Base-by-base conservation (phyloP, 1,139 yeast species). In the Taphrina populina region DNA sequence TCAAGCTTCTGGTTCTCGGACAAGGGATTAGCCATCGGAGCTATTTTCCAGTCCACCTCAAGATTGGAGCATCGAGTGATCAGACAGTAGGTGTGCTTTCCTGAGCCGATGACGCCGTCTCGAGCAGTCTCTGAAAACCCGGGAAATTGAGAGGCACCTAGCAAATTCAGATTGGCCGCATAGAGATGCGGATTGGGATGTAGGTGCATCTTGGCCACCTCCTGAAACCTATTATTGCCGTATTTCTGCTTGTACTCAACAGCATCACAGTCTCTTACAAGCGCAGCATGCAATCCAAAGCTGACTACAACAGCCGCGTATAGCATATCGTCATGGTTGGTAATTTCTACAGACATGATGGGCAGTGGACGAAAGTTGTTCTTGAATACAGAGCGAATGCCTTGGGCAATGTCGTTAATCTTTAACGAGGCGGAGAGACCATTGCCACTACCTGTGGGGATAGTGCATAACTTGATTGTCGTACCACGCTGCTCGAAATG, bases 301-400 rank as follows among this genome's bases (percentile, higher is more conserved):
- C 54, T 49, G 37, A 49, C 46, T 11, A 49, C 54, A 1, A 49
- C 54, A 17, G 54, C 39, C 2, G 54, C 54, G 15, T 49, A 49
- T 4, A 32, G 11, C 4, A 24, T 20, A 7, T 29, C 27, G 17
- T 32, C 19, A 15, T 46, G 46, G 8, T 32, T 30, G 29, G 32
- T 11, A 6, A 40, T 39, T 30, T 30, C 15, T 8, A 41, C 46
- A 10, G 36, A 41, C 46, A 49, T 29, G 46, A 49, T 33, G 10
- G 54, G 54, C 24, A 49, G 27, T 6, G 46, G 45, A 23, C 24
- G 36, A 17, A 40, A 49, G 4, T 24, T 39, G 37, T 37, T 21
- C 46, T 39, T 49, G 46, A 49, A 49, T 3, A 49, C 24, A 7
- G 54, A 37, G 10, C 54, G 45, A n/a, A 49, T 49, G 3, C 54